Conservation (phyloP, 306 rosid genomes). For the Begonia peltatifolia region DNA sequence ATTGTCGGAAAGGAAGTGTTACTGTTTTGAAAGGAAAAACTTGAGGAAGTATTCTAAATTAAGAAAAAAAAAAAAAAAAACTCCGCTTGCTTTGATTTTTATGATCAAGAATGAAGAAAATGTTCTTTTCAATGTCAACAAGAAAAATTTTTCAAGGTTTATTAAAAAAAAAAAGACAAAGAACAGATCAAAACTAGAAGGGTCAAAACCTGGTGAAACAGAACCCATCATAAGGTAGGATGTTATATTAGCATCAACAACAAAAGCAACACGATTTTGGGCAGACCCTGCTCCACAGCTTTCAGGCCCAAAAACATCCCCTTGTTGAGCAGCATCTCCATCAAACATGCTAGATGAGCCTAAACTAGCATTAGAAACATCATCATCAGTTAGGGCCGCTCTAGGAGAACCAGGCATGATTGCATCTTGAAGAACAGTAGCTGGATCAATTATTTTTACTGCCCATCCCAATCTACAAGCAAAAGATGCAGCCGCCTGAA, state of each 20-base stretch:
- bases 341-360: constrained; percentile 37
- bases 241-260: constrained; percentile 92
- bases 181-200: constrained; percentile 8
- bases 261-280: constrained; percentile 66
- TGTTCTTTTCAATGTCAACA: not conserved
- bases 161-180: constrained; percentile 4
- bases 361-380: constrained; percentile 30
- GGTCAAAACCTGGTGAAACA: constrained; percentile 84
- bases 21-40: too few relatives aligned
- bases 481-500: constrained; percentile 92
- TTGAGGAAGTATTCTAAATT: not conserved
- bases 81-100: too few relatives aligned
- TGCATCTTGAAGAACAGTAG: constrained; percentile 49
- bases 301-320: constrained; percentile 42
- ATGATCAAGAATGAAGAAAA: too few relatives aligned
- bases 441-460: constrained; percentile 71
- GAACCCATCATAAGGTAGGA: constrained; percentile 99
- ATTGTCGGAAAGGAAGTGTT: too few relatives aligned
- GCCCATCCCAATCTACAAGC: constrained; percentile 92
- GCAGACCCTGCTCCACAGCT: constrained; percentile 37
- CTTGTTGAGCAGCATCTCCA: constrained; percentile 48
- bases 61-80: not conserved
- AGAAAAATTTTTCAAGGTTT: not conserved
- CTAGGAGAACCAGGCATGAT: constrained; percentile 42
- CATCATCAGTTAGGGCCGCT: constrained; percentile 41